Conservation (phyloP, 1,139 yeast genomes). For the Kodamaea alishanica region DNA sequence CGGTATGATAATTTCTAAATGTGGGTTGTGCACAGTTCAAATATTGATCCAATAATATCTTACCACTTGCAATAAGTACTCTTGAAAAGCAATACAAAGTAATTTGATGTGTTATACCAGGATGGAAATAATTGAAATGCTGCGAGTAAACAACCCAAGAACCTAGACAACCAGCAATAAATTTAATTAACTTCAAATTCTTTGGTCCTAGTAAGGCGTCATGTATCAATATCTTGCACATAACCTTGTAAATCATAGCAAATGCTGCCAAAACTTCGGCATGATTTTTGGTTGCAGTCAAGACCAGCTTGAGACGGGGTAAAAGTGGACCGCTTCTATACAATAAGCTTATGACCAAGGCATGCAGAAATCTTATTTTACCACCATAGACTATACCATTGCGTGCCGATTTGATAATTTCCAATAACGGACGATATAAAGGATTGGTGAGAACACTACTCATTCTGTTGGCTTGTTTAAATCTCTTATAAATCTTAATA, state of each 20-base stretch:
- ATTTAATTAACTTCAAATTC: slow-evolving; percentile 35
- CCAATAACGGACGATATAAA: slow-evolving; percentile 36
- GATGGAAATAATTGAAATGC: slow-evolving; percentile 42
- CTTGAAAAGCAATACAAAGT: slow-evolving; percentile 61
- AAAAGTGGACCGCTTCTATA: slow-evolving; percentile 48
- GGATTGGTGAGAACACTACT: slow-evolving; percentile 14
- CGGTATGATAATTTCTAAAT: slow-evolving; percentile 21
- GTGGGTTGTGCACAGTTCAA: slow-evolving; percentile 37
- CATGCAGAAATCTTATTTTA: slow-evolving; percentile 68
- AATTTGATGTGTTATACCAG: slow-evolving; percentile 55
- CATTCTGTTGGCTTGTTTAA: background rate
- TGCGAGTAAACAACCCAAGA: slow-evolving; percentile 68
- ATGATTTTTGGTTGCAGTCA: slow-evolving; percentile 60
- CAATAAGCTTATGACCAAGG: slow-evolving; percentile 58
- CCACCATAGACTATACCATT: slow-evolving; percentile 71
- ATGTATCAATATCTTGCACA: slow-evolving; percentile 28
- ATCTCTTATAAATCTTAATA: no score
- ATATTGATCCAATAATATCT: slow-evolving; percentile 41
- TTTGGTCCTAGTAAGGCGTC: slow-evolving; percentile 36
- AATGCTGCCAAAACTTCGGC: slow-evolving; percentile 64
- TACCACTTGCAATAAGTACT: slow-evolving; percentile 52
- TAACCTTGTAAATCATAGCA: slow-evolving; percentile 58
- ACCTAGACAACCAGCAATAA: slow-evolving; percentile 62
- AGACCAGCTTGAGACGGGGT: slow-evolving; percentile 47
- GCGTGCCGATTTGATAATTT: slow-evolving; percentile 38